These are phyloP conservation scores for Heterococcus sp. DNA, from an alignment of 108 stramenopile species.

Conservation along the genomic window DNA sequence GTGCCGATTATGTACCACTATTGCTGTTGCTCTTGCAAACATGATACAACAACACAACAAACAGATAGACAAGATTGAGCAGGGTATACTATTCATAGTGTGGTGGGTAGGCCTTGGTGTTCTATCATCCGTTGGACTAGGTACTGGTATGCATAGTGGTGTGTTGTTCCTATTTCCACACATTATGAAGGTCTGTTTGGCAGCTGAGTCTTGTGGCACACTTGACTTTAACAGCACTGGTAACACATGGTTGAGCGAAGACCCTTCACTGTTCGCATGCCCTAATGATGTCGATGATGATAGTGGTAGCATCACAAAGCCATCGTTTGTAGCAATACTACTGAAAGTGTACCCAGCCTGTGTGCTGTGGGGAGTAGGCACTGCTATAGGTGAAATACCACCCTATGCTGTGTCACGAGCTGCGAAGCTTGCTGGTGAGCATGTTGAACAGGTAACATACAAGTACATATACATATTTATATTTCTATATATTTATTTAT, in stretches of 20 bases:
- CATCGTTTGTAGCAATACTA: constrained; percentile 10
- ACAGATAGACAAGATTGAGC: constrained; percentile 21
- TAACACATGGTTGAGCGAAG: constrained; percentile 55
- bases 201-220: constrained; percentile 37
- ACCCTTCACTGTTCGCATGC: constrained; percentile 42
- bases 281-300: not conserved
- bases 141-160: constrained; percentile 58
- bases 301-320: not conserved
- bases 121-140: constrained; percentile 60
- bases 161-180: constrained; percentile 63
- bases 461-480: not conserved
- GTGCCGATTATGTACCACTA: no score
- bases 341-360: constrained; percentile 47
- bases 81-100: constrained; percentile 21
- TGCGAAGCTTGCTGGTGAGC: constrained; percentile 15
- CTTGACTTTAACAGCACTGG: constrained; percentile 46
- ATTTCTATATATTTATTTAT: no score
- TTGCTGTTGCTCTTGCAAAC: no score
- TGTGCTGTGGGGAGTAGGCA: constrained; percentile 60
- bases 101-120: constrained; percentile 65
- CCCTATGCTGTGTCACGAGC: constrained; percentile 60
- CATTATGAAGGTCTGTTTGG: constrained; percentile 55
- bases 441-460: constrained; percentile 9
- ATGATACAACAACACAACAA: not conserved
- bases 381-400: constrained; percentile 63